Base-by-base conservation (phyloP, 179 eudicot genomes). In the Spergularia azorica region DNA sequence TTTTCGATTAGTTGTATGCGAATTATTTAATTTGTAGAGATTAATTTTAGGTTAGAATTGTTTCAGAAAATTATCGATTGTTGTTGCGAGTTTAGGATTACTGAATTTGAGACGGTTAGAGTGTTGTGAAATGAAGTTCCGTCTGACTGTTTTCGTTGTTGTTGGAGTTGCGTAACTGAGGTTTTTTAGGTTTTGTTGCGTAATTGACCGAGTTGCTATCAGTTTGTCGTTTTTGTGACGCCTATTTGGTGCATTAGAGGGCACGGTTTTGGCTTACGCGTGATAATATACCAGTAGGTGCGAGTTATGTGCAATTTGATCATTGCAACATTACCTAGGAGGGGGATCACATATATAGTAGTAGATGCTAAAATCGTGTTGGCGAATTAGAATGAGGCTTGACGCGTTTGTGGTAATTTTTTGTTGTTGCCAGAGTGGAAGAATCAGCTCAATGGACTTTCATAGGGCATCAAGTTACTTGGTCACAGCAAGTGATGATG, bases 401-500 rank as follows among this genome's bases (percentile, higher is more conserved):
- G 51, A n/a, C 48, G 2, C 0, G 15, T 38, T 79, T 32, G 36
- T 11, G 15, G 70, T 20, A 48, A 4, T 10, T 72, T 59, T 5
- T 52, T 71, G 50, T 61, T 75, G 46, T 67, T 72, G 77, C 82
- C 90, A 95, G 99, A 93, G 88, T 87, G 93, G 99, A 67, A 88
- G 99, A 84, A 96, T 96, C 70, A 96, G 98, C 79, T 96, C 99
- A 18, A 89, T 96, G 97, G 99, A 96, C 87, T 96, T 96, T 78
- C 99, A 96, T 70, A 90, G 80, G 88, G 79, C 88, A 16, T 91
- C 98, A 43, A 94, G 77, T 81, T 94, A 83, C 86, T 80, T 96
- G 83, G 99, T 96, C 57, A 96, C 99, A 43, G 99, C 99, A 15
- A 91, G 98, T 82, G 97, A 92, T 86, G 99, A 96, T 82, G 99